phyloP scores from a whole-genome alignment of 768 basidiomycete species.

The Leccinum boreale region DNA sequence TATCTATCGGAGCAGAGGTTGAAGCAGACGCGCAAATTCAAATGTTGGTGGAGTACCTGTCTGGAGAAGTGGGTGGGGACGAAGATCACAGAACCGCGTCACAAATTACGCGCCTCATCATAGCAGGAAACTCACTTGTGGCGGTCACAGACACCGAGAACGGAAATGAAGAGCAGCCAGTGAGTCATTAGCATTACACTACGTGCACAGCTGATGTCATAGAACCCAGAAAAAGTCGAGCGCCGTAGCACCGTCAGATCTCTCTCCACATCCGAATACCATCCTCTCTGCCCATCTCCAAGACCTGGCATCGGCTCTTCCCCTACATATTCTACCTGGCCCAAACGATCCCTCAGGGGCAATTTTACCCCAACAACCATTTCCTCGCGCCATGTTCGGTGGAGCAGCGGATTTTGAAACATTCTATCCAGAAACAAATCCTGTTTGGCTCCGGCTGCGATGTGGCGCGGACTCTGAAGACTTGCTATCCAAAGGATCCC shows the following conservation, averaged over 20 bases:
- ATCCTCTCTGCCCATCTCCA: conserved; percentile 65
- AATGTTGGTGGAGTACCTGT: conserved; percentile 86
- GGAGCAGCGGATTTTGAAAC: conserved; percentile 50
- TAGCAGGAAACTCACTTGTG: conserved; percentile 87
- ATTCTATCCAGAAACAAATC: conserved; percentile 85
- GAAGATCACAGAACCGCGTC: conserved; percentile 63
- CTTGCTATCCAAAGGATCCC: conserved; percentile 1
- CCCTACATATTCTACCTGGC: conserved; percentile 88
- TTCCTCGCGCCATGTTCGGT: conserved; percentile 91
- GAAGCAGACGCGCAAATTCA: conserved; percentile 72
- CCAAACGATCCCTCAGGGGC: conserved; percentile 82
- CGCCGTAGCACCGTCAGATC: conserved; percentile 49
- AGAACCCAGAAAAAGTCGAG: conserved; percentile 57
- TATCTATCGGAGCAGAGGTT: conserved; percentile 67
- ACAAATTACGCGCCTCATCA: conserved; percentile 78
- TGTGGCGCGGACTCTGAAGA: conserved; percentile 38
- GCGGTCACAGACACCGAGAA: conserved; percentile 37
- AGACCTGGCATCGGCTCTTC: conserved; percentile 74
- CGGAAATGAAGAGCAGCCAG: conserved; percentile 42
- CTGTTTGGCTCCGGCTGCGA: conserved; percentile 73
- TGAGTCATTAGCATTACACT: conserved; percentile 32
- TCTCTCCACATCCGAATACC: conserved; percentile 73
- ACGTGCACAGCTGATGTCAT: conserved; percentile 12
- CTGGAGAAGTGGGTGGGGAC: conserved; percentile 74
- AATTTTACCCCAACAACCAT: conserved; percentile 89